Conservation (phyloP, 768 basidiomycete species). For the Tulasnella sp. region DNA sequence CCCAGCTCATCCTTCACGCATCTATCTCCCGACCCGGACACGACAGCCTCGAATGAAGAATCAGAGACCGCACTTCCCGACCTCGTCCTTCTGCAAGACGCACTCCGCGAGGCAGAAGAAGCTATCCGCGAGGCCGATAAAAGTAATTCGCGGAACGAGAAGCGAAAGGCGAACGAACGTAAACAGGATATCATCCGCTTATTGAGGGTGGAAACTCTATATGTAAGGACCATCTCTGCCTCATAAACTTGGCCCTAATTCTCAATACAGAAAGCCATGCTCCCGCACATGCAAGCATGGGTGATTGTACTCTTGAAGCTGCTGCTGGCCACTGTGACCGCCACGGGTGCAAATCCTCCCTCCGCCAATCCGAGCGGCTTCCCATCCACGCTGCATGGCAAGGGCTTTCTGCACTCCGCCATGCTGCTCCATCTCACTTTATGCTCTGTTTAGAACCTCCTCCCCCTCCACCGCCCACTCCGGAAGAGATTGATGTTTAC, state of each 20-base stretch:
- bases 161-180: conserved; percentile 51
- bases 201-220: conserved; percentile 84
- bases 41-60: neutral
- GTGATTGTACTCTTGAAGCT: conserved; percentile 90
- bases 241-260: neutral
- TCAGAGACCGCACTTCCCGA: conserved; percentile 41
- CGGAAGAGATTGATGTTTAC: conserved; percentile 87
- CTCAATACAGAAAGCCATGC: conserved; percentile 52
- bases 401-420: conserved; percentile 28
- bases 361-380: conserved; percentile 53
- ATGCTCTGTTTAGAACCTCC: neutral
- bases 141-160: conserved; percentile 36
- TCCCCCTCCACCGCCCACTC: conserved; percentile 49
- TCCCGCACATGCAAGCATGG: conserved; percentile 79
- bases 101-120: conserved; percentile 53
- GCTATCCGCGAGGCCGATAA: conserved; percentile 35
- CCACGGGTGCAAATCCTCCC: conserved; percentile 50
- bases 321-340: conserved; percentile 84
- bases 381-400: conserved; percentile 45
- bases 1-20: conserved; percentile 4
- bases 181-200: conserved; percentile 77
- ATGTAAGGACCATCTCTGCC: conserved; percentile 42
- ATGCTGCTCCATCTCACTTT: neutral
- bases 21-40: neutral
- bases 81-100: conserved; percentile 56